A percentile compares a stretch with the other conserved stretches of the same genome.
phyloP scores from a whole-genome alignment of 2,329 filamentous ascomycete species.

The Bipolaris sorokiniana region DNA sequence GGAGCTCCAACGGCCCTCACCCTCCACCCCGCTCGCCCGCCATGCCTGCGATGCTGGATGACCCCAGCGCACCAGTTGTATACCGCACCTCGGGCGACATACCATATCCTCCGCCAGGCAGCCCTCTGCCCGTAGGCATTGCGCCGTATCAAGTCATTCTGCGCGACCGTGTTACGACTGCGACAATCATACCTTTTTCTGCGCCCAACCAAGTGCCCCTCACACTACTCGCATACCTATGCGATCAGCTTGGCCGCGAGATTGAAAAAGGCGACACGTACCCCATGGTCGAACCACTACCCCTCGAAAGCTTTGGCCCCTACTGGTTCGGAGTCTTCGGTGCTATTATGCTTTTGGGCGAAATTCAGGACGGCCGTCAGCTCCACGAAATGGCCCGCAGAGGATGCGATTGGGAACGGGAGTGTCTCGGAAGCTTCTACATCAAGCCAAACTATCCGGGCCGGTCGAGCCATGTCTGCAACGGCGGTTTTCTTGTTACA shows the following conservation, averaged over 20 bases:
- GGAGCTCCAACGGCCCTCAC: conserved; percentile 1
- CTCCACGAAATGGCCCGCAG: conserved; percentile 53
- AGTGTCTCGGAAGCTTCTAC: conserved; percentile 89
- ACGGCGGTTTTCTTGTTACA: conserved; percentile 62
- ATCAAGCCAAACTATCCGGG: conserved; percentile 95
- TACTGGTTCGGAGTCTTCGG: conserved; percentile 95
- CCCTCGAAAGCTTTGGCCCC: conserved; percentile 73
- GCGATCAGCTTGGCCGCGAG: conserved; percentile 84
- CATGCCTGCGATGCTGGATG: conserved; percentile 82
- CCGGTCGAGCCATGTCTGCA: conserved; percentile 85
- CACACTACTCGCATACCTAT: conserved; percentile 76
- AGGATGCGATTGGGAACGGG: conserved; percentile 73
- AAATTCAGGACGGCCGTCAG: conserved; percentile 64
- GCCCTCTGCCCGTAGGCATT: conserved; percentile 71
- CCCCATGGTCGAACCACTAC: conserved; percentile 80
- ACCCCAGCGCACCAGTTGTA: conserved; percentile 73
- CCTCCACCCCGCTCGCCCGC: conserved; percentile 29
- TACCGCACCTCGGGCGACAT: conserved; percentile 70
- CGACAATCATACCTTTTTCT: conserved; percentile 82
- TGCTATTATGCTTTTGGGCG: conserved; percentile 83
- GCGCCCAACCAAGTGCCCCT: conserved; percentile 77
- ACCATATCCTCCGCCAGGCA: conserved; percentile 68
- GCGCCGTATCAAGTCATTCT: conserved; percentile 78
- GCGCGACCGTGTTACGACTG: conserved; percentile 81
- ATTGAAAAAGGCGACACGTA: conserved; percentile 93